Conservation (phyloP, 805 yeast genomes). For the Saccharomyces mikatae region DNA sequence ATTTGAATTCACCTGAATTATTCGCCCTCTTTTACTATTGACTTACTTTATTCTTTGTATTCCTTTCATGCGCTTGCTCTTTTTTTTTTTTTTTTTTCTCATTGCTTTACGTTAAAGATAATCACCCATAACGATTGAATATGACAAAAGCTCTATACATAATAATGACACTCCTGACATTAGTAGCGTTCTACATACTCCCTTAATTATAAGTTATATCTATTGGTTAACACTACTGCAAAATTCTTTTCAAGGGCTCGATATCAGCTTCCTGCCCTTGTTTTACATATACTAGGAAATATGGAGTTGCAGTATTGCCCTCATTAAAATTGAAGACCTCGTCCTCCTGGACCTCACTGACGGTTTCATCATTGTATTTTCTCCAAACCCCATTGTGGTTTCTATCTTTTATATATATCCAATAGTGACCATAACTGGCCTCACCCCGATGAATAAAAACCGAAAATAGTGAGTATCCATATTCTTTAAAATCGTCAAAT, state of each 20-base stretch:
- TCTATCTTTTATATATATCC: constrained; percentile 86
- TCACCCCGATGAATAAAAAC: constrained; percentile 93
- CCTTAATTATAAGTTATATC: background rate
- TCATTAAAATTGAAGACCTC: constrained; percentile 61
- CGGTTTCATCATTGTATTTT: constrained; percentile 91
- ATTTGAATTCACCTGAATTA: background rate
- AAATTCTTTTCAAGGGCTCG: constrained; percentile 56
- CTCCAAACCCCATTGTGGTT: constrained; percentile 55
- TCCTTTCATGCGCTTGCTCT: background rate
- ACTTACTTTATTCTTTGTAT: background rate
- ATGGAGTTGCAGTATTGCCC: constrained; percentile 87
- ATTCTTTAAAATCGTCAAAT: constrained; percentile 49
- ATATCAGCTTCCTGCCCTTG: constrained; percentile 49
- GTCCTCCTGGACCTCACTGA: constrained; percentile 61
- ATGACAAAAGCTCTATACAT: background rate
- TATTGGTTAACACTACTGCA: constrained; percentile 9
- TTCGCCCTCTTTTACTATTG: background rate
- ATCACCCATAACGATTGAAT: background rate
- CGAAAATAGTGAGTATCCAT: constrained; percentile 81
- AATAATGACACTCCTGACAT: background rate
- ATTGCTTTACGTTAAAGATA: background rate
- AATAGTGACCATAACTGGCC: constrained; percentile 93
- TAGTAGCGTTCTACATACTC: background rate
- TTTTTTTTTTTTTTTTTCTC: background rate
- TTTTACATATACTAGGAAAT: constrained; percentile 76